phyloP scores from a whole-genome alignment of 805 yeast genomes.

The Wickerhamomyces kurtzmanii region DNA sequence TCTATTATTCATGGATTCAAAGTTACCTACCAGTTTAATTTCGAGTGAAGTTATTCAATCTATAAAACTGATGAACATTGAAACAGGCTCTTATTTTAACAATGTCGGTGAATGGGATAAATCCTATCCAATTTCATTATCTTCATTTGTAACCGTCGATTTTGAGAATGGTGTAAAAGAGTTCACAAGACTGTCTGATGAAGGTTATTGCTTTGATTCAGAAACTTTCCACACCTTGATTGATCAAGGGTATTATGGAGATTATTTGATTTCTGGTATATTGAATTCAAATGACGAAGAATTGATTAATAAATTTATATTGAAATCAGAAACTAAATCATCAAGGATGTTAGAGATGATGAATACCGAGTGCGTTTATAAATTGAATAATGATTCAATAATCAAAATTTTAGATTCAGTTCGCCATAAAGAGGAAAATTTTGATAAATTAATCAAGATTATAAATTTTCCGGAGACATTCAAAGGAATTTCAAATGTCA shows the following conservation, averaged over 20 bases:
- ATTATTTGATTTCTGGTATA: constrained; percentile 11
- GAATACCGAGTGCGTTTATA: constrained; percentile 10
- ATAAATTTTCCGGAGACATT: constrained; percentile 18
- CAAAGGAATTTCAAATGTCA: constrained; percentile 18
- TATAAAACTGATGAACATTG: constrained; percentile 14
- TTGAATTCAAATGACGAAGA: constrained; percentile 13
- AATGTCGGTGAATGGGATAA: constrained; percentile 24
- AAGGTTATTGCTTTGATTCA: constrained; percentile 21
- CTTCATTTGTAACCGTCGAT: constrained; percentile 16
- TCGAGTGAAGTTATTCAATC: constrained; percentile 18
- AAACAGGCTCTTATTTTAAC: constrained; percentile 12
- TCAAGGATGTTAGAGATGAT: too few species aligned
- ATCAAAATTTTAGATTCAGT: constrained; percentile 8
- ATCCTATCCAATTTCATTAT: constrained; percentile 18
- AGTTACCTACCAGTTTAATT: constrained; percentile 15
- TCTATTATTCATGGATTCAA: constrained; percentile 14
- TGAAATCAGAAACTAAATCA: too few species aligned
- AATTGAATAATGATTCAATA: constrained; percentile 7
- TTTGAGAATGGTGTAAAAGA: constrained; percentile 15
- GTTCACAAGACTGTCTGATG: constrained; percentile 11
- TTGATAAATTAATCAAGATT: constrained; percentile 8
- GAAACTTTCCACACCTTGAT: constrained; percentile 20
- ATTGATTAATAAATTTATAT: too few species aligned
- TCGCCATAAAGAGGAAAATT: constrained; percentile 7
- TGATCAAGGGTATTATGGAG: constrained; percentile 6